Base-by-base conservation (phyloP, 495 filamentous ascomycete genomes). In the Neurospora africana region DNA sequence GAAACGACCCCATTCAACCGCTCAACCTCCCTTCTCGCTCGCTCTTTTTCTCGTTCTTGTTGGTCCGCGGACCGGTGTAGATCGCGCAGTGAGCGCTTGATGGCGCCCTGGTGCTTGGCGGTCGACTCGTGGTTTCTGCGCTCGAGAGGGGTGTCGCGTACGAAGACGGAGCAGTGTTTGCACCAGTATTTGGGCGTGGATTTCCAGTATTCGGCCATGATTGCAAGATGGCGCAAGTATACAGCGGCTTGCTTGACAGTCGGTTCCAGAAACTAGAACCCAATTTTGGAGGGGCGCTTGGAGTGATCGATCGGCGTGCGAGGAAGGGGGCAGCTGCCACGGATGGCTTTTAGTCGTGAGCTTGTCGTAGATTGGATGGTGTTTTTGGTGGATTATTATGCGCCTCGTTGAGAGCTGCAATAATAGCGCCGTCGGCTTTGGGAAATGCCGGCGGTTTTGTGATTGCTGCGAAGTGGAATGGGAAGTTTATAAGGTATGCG, bases 191-290 rank as follows among this genome's bases (percentile, higher is more conserved):
- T 94, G 13, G 94, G 93, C 84, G 94, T 95, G 30, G 95, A 98
- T 82, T 98, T 98, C 95, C 95, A 99, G 82, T 97, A 95, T 88
- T 98, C 96, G 1, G 95, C 90, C 95, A 99, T 99, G 61, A 39
- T 76, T 21, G 53, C 7, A 15, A 17, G 43, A 27, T 15, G 13
- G 11, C 21, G 21, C 11, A 27, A 27, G 5, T 67, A 19, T 30
- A 21, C 58, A 10, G 44, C 33, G 72, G 61, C 19, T 41, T 65
- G 41, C 8, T 36, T 15, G 36, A 69, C 11, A 9, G 23, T 33
- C 5, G 53, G 30, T 33, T 30, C 15, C 15, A 33, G 27, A 65
- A 6, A 65, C 27, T 35, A 8, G 15, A 65, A 3, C 27, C 27
- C 15, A 33, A 65, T 35, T 13, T 17, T 65, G 53, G 53, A 35